phyloP scores from a whole-genome alignment of 2,329 filamentous ascomycete genomes.

The Ophiostoma ulmi region DNA sequence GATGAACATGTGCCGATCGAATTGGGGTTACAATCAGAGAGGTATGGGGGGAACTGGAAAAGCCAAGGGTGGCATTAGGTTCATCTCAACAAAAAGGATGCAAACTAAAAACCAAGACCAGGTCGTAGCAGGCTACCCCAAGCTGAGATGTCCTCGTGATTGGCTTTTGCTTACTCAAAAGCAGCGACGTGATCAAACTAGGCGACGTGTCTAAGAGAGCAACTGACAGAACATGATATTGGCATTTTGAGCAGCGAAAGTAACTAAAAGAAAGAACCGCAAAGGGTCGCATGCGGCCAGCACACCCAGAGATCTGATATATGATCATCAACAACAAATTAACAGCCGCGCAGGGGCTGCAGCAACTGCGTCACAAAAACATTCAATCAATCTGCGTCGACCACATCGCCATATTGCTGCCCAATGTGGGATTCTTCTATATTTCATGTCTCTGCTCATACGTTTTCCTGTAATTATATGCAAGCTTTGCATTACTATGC shows the following conservation, averaged over 20 bases:
- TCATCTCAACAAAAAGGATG: background rate
- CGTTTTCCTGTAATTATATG: background rate
- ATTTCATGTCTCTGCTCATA: background rate
- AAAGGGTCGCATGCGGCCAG: too few species aligned
- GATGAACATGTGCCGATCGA: background rate
- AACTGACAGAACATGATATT: too few species aligned
- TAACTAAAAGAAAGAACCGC: background rate
- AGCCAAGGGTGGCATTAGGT: background rate
- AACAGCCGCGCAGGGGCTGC: background rate
- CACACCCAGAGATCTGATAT: too few species aligned
- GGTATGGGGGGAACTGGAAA: background rate
- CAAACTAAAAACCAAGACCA: background rate
- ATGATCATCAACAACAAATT: background rate
- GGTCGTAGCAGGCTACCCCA: background rate
- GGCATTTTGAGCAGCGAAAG: too few species aligned
- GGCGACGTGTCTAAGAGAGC: too few species aligned
- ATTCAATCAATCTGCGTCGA: background rate
- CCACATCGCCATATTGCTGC: constrained; percentile 16
- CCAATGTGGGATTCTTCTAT: constrained; percentile 10
- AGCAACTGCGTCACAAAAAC: background rate
- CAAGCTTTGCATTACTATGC: background rate
- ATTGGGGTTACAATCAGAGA: background rate
- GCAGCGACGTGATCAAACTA: background rate
- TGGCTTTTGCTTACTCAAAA: background rate
- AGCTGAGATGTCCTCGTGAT: constrained; percentile 3